These are phyloP conservation scores for Neofusicoccum kwambonambiense DNA, from an alignment of 2,329 filamentous ascomycete genomes.

Conservation along the genomic window DNA sequence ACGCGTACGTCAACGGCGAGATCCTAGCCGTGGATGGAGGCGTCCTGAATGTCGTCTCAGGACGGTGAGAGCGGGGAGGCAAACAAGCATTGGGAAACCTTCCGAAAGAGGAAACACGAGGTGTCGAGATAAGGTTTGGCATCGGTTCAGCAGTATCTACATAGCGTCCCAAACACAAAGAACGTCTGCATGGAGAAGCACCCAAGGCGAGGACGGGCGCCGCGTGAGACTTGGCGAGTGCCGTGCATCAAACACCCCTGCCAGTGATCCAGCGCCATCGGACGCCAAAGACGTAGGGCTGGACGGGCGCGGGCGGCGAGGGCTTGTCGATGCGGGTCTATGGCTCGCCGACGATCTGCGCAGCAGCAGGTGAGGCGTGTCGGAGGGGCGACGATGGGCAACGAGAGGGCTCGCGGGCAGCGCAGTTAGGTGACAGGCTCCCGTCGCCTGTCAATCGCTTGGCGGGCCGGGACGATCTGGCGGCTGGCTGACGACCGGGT, in stretches of 20 bases:
- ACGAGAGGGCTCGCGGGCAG: neutral
- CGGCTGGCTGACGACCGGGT: neutral
- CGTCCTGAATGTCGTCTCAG: conserved; percentile 49
- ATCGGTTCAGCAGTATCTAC: neutral
- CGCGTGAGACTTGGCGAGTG: neutral
- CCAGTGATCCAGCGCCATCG: neutral
- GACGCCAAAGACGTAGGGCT: neutral
- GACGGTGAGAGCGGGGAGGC: conserved; percentile 23
- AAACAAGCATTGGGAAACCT: neutral
- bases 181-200: neutral
- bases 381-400: neutral
- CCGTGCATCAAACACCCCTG: neutral
- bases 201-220: neutral
- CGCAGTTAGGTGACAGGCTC: neutral
- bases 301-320: neutral
- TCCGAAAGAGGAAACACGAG: neutral
- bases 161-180: neutral
- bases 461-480: conserved; percentile 6
- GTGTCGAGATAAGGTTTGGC: neutral
- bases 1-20: conserved; percentile 52
- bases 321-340: neutral
- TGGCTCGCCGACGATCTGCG: neutral
- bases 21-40: conserved; percentile 52
- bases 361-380: neutral
- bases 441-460: neutral